Base-by-base conservation (phyloP, 306 rosid species). In the Acmispon strigosus region DNA sequence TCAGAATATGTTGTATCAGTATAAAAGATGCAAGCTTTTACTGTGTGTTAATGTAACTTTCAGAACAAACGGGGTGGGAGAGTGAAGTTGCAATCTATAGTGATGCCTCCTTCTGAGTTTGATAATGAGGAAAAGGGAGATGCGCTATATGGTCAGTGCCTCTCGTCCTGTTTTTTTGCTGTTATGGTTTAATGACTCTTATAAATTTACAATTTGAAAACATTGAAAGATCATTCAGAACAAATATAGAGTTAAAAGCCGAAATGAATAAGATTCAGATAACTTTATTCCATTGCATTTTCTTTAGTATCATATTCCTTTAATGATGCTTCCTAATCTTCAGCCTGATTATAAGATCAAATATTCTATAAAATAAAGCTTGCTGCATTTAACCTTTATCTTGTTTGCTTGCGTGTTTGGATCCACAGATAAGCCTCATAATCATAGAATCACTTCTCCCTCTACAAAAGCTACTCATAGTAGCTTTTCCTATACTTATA, bases 41-140 rank as follows among this genome's bases (percentile, higher is more conserved):
- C 1, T 27, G 6, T 7, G 39, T 34, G 32, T 49, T 29, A 2
- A 32, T 56, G 64, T 51, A 48, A 32, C 27, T 69, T 36, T 50
- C 77, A 91, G 93, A 91, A 91, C 70, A 85, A 84, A 73, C 80
- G 93, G 10, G 97, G 96, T 79, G 96, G 97, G 27, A 86, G 64
- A 76, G 97, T 91, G 67, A 84, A 70, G 49, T 73, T 91, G 81
- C 93, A 87, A 61, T 73, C 82, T 10, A 84, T 92, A 54, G 50
- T 87, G 86, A 73, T 81, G 87, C 86, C 85, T 22, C 80, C 76
- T 12, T 73, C 82, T 56, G 88, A 86, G 81, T 86, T 53, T 62
- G 91, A 86, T 47, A 81, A 81, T 20, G 83, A 4, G 27, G 80
- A 81, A 13, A 86, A 84, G 66, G 91, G 91, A 51, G 96, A 91